Base-by-base conservation (phyloP, 1,139 yeast genomes). In the Candida glucosophila region DNA sequence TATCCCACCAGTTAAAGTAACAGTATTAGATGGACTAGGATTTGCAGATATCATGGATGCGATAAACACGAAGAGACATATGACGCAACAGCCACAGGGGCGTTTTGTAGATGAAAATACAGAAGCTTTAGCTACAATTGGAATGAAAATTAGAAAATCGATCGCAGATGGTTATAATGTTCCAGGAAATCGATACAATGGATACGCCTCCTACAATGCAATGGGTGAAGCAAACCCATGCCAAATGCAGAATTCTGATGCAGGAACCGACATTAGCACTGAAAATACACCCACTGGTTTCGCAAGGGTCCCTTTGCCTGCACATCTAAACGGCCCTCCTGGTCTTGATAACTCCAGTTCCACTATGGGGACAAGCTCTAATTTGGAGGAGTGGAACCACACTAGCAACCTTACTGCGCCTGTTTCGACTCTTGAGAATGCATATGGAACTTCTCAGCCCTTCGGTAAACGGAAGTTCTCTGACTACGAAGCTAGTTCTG, bases 121-220 rank as follows among this genome's bases (percentile, higher is more conserved):
- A 2, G 52, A 55, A 8, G 40, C 49, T 4, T 56, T 78, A 15
- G 64, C 76, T 22, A 64, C 76, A 0, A 43, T 77, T 5, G 86
- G 85, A 1, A 77, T 77, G 83, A 61, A 83, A 35, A 71, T 78
- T 36, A 66, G 90, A 43, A 75, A 77, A 41, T 65, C 79, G 2
- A 73, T 78, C 2, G 61, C 72, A 23, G 76, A 75, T 24, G 86
- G 85, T 1, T 76, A 76, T 49, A 55, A 41, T 27, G 47, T 44
- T 4, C 58, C 54, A 20, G 31, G 24, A 20, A 34, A 24, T 25
- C 20, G 29, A 17, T 27, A 28, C 21, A 19, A 24, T 19, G 26
- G 24, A 16, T 13, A 16, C 12, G 24, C 15, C 16, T 6, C 6
- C 5, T 5, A 5, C 5, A 9, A 9, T 19, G 6, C 7, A 6